phyloP scores from a whole-genome alignment of 306 rosid species.

The Corylus heterophylla region DNA sequence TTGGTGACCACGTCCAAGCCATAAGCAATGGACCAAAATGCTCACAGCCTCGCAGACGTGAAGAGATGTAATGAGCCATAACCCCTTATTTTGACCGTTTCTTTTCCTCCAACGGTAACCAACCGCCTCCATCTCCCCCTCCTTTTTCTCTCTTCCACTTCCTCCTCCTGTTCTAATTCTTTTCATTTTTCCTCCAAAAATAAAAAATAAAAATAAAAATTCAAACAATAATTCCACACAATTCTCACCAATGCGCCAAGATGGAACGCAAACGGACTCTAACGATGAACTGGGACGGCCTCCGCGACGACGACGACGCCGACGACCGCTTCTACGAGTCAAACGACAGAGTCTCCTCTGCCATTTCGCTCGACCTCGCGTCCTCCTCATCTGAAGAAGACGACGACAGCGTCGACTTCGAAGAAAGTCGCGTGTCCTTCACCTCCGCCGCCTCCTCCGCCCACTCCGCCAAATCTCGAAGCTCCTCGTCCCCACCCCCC shows the following conservation, averaged over 20 bases:
- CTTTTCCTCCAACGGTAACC: constrained; percentile 34
- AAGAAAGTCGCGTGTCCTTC: constrained; percentile 62
- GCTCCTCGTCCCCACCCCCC: constrained; percentile 5
- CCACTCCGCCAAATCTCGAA: constrained; percentile 19
- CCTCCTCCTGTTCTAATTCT: constrained; percentile 14
- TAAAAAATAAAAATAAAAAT: not conserved
- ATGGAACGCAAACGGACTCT: constrained; percentile 53
- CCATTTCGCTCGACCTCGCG: constrained; percentile 33
- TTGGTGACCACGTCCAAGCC: too few relatives aligned
- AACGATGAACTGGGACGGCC: constrained; percentile 64
- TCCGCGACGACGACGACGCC: constrained; percentile 39
- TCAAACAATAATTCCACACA: not conserved
- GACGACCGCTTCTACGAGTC: constrained; percentile 69
- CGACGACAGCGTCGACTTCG: constrained; percentile 33
- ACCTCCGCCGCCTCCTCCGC: constrained; percentile 50
- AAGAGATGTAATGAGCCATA: constrained; percentile 17
- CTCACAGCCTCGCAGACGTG: constrained; percentile 23
- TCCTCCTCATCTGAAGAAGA: constrained; percentile 48
- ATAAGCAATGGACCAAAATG: too few relatives aligned
- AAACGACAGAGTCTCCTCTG: constrained; percentile 42
- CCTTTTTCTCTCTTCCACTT: constrained; percentile 50
- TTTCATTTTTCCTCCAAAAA: not conserved
- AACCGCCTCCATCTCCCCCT: constrained; percentile 20
- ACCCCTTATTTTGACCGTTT: constrained; percentile 15
- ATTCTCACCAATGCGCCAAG: constrained; percentile 2